Conservation (phyloP, 2,329 filamentous ascomycete genomes). For the Apiospora rasikravindrae region DNA sequence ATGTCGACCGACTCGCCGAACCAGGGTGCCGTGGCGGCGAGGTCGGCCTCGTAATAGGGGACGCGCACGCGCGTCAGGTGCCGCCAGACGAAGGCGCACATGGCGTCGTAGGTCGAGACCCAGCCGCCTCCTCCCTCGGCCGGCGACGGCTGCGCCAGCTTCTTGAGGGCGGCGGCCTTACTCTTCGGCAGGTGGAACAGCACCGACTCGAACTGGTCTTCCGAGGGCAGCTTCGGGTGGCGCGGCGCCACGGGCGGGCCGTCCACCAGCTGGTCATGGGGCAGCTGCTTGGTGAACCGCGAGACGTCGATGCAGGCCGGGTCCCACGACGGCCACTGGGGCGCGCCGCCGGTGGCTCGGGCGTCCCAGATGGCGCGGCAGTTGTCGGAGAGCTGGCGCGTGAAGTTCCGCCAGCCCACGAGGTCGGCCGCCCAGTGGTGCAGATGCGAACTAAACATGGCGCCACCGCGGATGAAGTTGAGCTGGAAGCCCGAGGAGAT, state of each 20-base stretch:
- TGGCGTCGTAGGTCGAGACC: constrained; percentile 54
- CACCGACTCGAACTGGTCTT: constrained; percentile 29
- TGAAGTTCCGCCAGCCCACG: constrained; percentile 46
- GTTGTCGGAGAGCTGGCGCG: constrained; percentile 49
- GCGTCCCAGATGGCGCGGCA: constrained; percentile 37
- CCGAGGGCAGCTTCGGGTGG: constrained; percentile 36
- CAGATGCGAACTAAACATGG: constrained; percentile 47
- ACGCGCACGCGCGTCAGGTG: constrained; percentile 42
- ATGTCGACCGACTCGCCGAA: constrained; percentile 48
- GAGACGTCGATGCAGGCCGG: constrained; percentile 42
- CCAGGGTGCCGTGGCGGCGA: constrained; percentile 30
- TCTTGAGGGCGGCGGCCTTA: constrained; percentile 47
- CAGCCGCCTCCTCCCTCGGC: constrained; percentile 37
- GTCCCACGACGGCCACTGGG: constrained; percentile 40
- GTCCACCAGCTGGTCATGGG: constrained; percentile 38
- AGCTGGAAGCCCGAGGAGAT: constrained; percentile 45
- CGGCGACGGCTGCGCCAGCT: constrained; percentile 36
- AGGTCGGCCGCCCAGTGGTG: constrained; percentile 51
- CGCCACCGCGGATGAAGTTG: constrained; percentile 47
- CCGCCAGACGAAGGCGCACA: constrained; percentile 49
- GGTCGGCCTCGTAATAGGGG: constrained; percentile 39
- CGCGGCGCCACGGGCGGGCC: constrained; percentile 36
- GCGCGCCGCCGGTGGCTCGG: constrained; percentile 33
- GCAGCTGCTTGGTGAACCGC: constrained; percentile 38
- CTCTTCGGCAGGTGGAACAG: constrained; percentile 51